A percentile compares a stretch with the other conserved stretches of the same genome.
Evolutionary conservation across 441 rosid species (phyloP).

Genomic region (Cnidoscolus chayamansa): DNA sequence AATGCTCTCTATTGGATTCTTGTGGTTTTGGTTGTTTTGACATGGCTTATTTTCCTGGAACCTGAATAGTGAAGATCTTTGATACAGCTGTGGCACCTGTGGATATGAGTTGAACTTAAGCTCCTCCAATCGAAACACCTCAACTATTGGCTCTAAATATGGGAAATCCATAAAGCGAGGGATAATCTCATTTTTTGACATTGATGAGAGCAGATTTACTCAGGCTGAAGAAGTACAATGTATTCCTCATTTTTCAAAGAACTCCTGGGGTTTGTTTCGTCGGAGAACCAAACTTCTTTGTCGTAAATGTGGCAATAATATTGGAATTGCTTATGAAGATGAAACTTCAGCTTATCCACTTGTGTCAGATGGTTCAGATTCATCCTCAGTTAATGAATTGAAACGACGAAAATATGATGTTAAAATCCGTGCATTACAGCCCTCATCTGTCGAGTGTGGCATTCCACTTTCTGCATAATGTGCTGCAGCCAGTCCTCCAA

Average conservation of each 20-base stretch:
- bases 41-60: background rate
- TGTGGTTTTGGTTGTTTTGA: constrained; percentile 9
- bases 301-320: constrained; percentile 75
- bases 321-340: constrained; percentile 61
- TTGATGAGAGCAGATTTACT: constrained; percentile 83
- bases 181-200: constrained; percentile 69
- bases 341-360: constrained; percentile 46
- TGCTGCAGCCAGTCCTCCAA: constrained; percentile 1
- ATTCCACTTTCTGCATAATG: constrained; percentile 33
- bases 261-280: constrained; percentile 60
- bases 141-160: constrained; percentile 80
- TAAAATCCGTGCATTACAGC: constrained; percentile 81
- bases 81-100: constrained; percentile 84
- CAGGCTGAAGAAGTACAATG: constrained; percentile 80
- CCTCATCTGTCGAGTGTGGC: constrained; percentile 47
- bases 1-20: background rate
- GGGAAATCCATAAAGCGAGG: constrained; percentile 93
- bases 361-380: constrained; percentile 44
- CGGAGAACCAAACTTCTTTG: constrained; percentile 82
- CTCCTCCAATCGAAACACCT: constrained; percentile 76
- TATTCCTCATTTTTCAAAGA: constrained; percentile 60
- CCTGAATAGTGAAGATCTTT: constrained; percentile 22
- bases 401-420: constrained; percentile 56
- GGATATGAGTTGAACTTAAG: constrained; percentile 84
- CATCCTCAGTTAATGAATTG: constrained; percentile 36